phyloP scores from a whole-genome alignment of 306 rosid genomes.

The Crataegus laevigata region DNA sequence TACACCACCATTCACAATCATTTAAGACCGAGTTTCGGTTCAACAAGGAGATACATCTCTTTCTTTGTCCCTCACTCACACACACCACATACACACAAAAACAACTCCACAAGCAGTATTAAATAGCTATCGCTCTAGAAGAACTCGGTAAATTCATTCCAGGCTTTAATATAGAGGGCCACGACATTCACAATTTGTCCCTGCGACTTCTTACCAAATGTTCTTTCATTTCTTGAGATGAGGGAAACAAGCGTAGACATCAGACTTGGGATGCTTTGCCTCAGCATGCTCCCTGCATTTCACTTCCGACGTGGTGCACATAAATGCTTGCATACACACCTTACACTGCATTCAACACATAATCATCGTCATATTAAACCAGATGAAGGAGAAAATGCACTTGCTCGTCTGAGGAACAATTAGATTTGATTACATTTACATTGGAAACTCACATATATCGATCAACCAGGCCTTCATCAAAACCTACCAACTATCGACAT shows the following conservation, averaged over 20 bases:
- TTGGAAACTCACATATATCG: neutral
- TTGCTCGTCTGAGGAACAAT: neutral
- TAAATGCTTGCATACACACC: slow-evolving; percentile 68
- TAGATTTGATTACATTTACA: neutral
- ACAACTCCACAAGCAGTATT: slow-evolving; percentile 16
- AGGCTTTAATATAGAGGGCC: slow-evolving; percentile 21
- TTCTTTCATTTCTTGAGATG: slow-evolving; percentile 41
- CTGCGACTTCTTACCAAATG: neutral
- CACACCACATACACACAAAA: slow-evolving; percentile 6
- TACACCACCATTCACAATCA: slow-evolving; percentile 5
- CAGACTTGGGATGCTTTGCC: slow-evolving; percentile 65
- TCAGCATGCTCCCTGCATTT: slow-evolving; percentile 69
- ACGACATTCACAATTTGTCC: slow-evolving; percentile 9
- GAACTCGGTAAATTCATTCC: slow-evolving; percentile 5
- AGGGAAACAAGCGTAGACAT: slow-evolving; percentile 39
- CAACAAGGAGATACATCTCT: neutral
- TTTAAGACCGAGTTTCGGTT: slow-evolving; percentile 11
- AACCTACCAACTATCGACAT: neutral
- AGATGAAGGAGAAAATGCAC: neutral
- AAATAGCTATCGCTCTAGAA: slow-evolving; percentile 6
- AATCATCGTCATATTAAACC: neutral
- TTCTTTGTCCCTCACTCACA: neutral
- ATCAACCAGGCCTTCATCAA: neutral
- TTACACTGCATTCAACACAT: slow-evolving; percentile 40
- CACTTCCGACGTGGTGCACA: slow-evolving; percentile 57